These are phyloP conservation scores for Xylaria sp. DNA, from an alignment of 2,329 filamentous ascomycete genomes.

Conservation along the genomic window DNA sequence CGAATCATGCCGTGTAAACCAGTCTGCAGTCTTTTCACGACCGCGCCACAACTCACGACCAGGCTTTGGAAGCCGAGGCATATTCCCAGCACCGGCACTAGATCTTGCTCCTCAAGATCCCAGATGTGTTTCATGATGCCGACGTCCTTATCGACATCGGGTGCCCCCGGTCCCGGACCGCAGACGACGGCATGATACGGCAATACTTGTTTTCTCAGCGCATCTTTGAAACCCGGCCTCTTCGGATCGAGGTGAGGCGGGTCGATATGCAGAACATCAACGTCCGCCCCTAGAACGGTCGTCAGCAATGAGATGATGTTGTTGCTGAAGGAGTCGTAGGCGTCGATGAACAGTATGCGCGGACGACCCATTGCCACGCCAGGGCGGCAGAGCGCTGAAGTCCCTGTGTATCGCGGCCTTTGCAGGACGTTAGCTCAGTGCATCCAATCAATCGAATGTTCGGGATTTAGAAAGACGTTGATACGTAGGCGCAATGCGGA, in stretches of 20 bases:
- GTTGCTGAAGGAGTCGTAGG: slow-evolving; percentile 96
- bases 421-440: neutral
- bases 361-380: slow-evolving; percentile 40
- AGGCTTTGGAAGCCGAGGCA: slow-evolving; percentile 90
- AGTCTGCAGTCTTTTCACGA: slow-evolving; percentile 68
- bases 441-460: neutral
- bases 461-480: too few species aligned
- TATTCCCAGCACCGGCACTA: slow-evolving; percentile 83
- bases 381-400: neutral
- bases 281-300: slow-evolving; percentile 68
- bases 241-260: slow-evolving; percentile 54
- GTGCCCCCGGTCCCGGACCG: slow-evolving; percentile 88
- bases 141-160: slow-evolving; percentile 73
- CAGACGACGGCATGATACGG: slow-evolving; percentile 85
- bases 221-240: slow-evolving; percentile 49
- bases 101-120: slow-evolving; percentile 61
- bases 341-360: slow-evolving; percentile 86
- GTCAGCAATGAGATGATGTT: slow-evolving; percentile 87
- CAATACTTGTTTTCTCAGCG: slow-evolving; percentile 56
- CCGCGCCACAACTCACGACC: slow-evolving; percentile 69
- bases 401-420: neutral
- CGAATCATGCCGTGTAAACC: slow-evolving; percentile 85
- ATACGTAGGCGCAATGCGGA: too few species aligned
- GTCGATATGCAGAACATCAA: slow-evolving; percentile 76
- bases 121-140: slow-evolving; percentile 82